Percentiles rank a stretch among this genome's conserved stretches.
These are phyloP conservation scores for Sporothrix curviconia DNA, from an alignment of 2,329 filamentous ascomycete species.

Conservation along the genomic window DNA sequence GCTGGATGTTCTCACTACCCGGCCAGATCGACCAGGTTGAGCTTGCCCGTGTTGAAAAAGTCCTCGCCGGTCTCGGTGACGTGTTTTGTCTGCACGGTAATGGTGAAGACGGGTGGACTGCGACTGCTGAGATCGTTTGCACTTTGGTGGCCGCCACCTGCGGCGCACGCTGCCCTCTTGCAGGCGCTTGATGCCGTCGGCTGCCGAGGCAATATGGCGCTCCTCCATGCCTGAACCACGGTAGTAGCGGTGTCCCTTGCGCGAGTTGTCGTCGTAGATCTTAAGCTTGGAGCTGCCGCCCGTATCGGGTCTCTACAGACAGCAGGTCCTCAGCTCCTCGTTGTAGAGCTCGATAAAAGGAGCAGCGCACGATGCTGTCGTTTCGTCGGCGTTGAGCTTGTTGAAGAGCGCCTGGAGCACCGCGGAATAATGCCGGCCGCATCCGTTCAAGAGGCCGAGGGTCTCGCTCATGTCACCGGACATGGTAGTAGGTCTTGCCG, in stretches of 20 bases:
- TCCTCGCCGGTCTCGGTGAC: constrained; percentile 79
- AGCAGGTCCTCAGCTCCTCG: constrained; percentile 91
- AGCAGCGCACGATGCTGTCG: constrained; percentile 91
- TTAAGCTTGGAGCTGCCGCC: constrained; percentile 60
- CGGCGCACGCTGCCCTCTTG: constrained; percentile 86
- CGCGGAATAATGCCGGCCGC: constrained; percentile 92
- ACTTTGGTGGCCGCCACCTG: constrained; percentile 99
- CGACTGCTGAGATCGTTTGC: constrained; percentile 95
- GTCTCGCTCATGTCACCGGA: constrained; percentile 92
- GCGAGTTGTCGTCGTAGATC: constrained; percentile 85
- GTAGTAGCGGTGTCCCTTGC: constrained; percentile 80
- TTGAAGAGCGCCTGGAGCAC: constrained; percentile 81
- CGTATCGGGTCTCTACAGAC: constrained; percentile 63
- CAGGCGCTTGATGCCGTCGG: constrained; percentile 80
- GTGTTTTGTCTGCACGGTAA: constrained; percentile 84
- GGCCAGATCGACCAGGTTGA: constrained; percentile 93
- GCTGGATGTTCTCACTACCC: constrained; percentile 96
- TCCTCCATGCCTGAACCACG: constrained; percentile 96
- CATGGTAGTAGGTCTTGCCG: constrained; percentile 99
- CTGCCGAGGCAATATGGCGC: constrained; percentile 78
- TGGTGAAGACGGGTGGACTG: constrained; percentile 95
- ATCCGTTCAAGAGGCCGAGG: constrained; percentile 77
- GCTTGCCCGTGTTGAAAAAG: constrained; percentile 81
- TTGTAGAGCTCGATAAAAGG: constrained; percentile 99
- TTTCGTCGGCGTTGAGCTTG: constrained; percentile 70